Base-by-base conservation (phyloP, 2,329 filamentous ascomycete species). In the Xylaria sp. region DNA sequence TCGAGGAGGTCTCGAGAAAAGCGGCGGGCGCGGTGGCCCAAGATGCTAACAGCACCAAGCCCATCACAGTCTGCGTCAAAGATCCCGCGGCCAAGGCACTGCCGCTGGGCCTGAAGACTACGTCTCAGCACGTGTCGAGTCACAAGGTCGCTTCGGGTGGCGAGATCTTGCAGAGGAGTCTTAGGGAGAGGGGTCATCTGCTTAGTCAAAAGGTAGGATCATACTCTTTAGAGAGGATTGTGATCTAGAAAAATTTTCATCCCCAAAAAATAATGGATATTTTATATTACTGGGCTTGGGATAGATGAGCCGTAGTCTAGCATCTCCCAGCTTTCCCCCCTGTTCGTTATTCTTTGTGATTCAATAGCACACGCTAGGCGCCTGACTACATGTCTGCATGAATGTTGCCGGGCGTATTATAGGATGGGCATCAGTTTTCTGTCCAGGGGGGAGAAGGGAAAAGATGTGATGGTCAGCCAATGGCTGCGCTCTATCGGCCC, bases 181-280 rank as follows among this genome's bases (percentile, higher is more conserved):
- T 82, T 72, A 85, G 93, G 78, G 91, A 97, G 81, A 89, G 90
- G 65, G 92, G 92, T 20, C 88, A 92, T 79, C 80, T 96, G 77
- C 88, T 91, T 75, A 93, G 91, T 76, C 91, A 92, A 81, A 90
- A 90, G 77, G 90, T 94, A 68, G 92, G 91, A 63, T 88, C 90
- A 71, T 97, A 97, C 81, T 93, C 92, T 53, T 85, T 95, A 71
- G 93, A 97, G 81, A 88, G 89, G 79, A 89, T 97, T 73, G 79
- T 86, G 59, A 82, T 93, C 73, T 93, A 84, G 51, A 60, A 64
- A 49, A 25, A 29, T 31, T 50, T 31, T 31, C 10, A 25, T 31
- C n/a, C 1, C 5, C 1, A 29, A 20, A n/a, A 29, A 9, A n/a
- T n/a, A n/a, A n/a, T n/a, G n/a, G n/a, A n/a, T 42, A 6, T 45